Base-by-base conservation (phyloP, 345 rosid species). In the Mallotus nudiflorus region DNA sequence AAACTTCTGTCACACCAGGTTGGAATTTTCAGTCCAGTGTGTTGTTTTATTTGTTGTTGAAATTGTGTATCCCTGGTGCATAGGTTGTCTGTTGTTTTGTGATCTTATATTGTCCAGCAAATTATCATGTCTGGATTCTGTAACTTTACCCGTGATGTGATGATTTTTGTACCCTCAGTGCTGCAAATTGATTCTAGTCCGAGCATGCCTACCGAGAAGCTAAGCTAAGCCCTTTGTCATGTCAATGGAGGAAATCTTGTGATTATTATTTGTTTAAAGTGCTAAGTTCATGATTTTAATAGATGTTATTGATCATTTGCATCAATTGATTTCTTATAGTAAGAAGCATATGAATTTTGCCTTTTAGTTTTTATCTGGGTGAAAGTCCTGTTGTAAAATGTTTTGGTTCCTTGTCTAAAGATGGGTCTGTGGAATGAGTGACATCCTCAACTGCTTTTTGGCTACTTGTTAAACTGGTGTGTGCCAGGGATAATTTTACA, bases 1-100 rank as follows among this genome's bases (percentile, higher is more conserved):
- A 63, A 71, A 82, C 82, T 78, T 74, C 66, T 77, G 92, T 68
- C 53, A 80, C 57, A 73, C 83, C 88, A 87, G 99, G 99, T 96
- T 68, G 29, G 75, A 25, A 70, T 35, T 48, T 4, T 45, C 13
- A 39, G 72, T 49, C 16, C 46, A 29, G 52, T 46, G 19, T 40
- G 2, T 49, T 20, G n/a, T 18, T 10, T 33, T 8, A 19, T 70
- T 14, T 28, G n/a, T n/a, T n/a, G 52, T 62, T 42, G 29, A 42
- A 49, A 61, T 40, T 28, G n/a, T 4, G 5, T 62, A n/a, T n/a
- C 5, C 28, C 14, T 13, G 7, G 24, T 25, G 24, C 18, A 0
- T 44, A 18, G 53, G 18, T 11, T 48, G 9, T 27, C 25, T 53
- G 52, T 19, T 20, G 28, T n/a, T n/a, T n/a, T 9, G 24, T 16